Base-by-base conservation (phyloP, 805 yeast species). In the Monosporozyma aerobia region DNA sequence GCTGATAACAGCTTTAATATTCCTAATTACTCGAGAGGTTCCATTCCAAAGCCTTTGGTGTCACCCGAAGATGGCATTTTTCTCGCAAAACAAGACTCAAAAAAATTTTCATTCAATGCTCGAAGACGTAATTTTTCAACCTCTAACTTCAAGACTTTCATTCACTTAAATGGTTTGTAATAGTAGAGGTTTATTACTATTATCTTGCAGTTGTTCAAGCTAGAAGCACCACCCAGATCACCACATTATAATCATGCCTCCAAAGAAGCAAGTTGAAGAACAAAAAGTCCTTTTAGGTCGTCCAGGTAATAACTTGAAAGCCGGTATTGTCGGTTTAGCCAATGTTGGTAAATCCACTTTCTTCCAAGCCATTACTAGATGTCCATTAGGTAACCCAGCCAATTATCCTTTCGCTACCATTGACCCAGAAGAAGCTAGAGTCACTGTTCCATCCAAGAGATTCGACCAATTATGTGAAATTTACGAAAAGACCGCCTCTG, bases 381-480 rank as follows among this genome's bases (percentile, higher is more conserved):
- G 71, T 79, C 82, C 72, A 66, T 77, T 74, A 79, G 86, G 75
- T 59, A 81, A 73, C 69, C 90, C 92, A 54, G 90, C 89, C 53
- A 85, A 85, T 67, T 85, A 85, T 63, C 92, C 92, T 19, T 85
- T 84, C 64, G 90, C 90, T 50, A 85, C 92, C 43, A 90, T 90
- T 72, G 97, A 92, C 62, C 98, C 99, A 51, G 98, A 94, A 75
- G 97, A 92, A 75, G 97, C 98, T 47, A 82, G 95, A 69, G 96
- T 92, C 52, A 81, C 83, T 59, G 98, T 94, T 55, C 97, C 97
- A 63, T 87, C 96, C 56, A 80, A 85, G 56, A 82, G 96, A 69
- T 82, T 94, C 64, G 95, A 92, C 63, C 79, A 77, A 56, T 78
- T 94, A 51, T 78, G 80, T 63, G 79, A 79, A 50, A 73, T 85